phyloP scores from a whole-genome alignment of 129 eudicot species.

The Chrysanthemum seticuspe region DNA sequence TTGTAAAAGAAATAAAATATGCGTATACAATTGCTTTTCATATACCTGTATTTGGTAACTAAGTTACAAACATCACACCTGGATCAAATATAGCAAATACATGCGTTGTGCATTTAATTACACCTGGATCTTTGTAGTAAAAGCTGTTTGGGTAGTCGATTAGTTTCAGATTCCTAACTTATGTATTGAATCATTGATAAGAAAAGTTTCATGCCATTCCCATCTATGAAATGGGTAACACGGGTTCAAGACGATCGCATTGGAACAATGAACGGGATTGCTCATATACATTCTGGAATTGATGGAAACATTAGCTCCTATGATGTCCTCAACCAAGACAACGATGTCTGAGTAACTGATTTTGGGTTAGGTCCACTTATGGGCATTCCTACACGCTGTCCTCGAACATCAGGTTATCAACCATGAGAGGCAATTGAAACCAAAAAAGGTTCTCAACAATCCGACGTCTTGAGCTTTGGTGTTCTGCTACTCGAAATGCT shows the following conservation, averaged over 20 bases:
- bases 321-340: constrained; percentile 61
- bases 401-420: constrained; percentile 62
- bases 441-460: constrained; percentile 58
- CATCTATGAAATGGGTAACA: constrained; percentile 47
- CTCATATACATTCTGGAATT: constrained; percentile 31
- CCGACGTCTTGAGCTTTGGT: constrained; percentile 82
- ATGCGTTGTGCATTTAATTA: too few relatives aligned
- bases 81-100: too few relatives aligned
- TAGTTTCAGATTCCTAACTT: too few relatives aligned
- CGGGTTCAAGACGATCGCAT: constrained; percentile 54
- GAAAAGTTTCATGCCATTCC: background rate
- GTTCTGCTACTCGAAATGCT: constrained; percentile 81
- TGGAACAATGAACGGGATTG: constrained; percentile 75
- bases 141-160: too few relatives aligned
- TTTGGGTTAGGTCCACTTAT: constrained; percentile 65
- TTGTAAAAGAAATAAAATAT: too few relatives aligned
- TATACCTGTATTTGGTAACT: too few relatives aligned
- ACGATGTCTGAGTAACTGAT: constrained; percentile 57
- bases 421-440: constrained; percentile 70
- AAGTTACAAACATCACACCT: too few relatives aligned
- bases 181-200: too few relatives aligned
- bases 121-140: too few relatives aligned
- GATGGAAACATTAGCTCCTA: constrained; percentile 86
- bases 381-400: constrained; percentile 53
- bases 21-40: too few relatives aligned